Base-by-base conservation (phyloP, 176 grass and related monocot genomes). In the Neostapfia colusana region DNA sequence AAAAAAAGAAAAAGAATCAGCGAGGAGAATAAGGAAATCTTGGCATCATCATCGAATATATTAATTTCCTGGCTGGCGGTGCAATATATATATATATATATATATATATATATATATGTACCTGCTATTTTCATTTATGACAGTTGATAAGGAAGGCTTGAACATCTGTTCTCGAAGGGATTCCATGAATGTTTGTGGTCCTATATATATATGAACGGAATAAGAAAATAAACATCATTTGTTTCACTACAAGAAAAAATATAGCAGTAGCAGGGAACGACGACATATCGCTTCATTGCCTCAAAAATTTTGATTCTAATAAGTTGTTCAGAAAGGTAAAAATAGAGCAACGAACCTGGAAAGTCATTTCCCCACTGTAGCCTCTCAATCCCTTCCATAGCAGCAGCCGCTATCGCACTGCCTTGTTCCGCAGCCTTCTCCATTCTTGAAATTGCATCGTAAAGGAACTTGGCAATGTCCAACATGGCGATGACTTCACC, bases 401-500 rank as follows among this genome's bases (percentile, higher is more conserved):
- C 94, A 79, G 86, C 94, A 60, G 91, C 81, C 5, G 94, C 86
- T 56, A 93, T 85, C 23, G 84, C 86, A 59, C 85, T 88, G 24
- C 91, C 91, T 84, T 91, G 86, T 57, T 93, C 94, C 10, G 89
- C 94, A 74, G 89, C 86, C 56, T 86, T 91, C 50, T 97, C 94
- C 91, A 97, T 93, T 89, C 83, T 93, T 58, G 89, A 83, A 70
- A 97, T 93, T 24, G 91, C 86, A 24, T 93, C 94, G 23, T 84
- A 91, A 46, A 97, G 82, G 71, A 90, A 93, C 70, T 91, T 97
- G 0, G 76, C 93, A 69, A 97, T 97, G 58, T 97, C 90, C 82
- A 97, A 61, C 84, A 97, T 88, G 55, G 50, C 91, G 84, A 88
- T 89, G 71, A 93, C 91, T 82, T 91, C 86, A 81, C 84, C 91